phyloP scores from a whole-genome alignment of 2,329 filamentous ascomycete genomes.

The Whalleya microplaca region DNA sequence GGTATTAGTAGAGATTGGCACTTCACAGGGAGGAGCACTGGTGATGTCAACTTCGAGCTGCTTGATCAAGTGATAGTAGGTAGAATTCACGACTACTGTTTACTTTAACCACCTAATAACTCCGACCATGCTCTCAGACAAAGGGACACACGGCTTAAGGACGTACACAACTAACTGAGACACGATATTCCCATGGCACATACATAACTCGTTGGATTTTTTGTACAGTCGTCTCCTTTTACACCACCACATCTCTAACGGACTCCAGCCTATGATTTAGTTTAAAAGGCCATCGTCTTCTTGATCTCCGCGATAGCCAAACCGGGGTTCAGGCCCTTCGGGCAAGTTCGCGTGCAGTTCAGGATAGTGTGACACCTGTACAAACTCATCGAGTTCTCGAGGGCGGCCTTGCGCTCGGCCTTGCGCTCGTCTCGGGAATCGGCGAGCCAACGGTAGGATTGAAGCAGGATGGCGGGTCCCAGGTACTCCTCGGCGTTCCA shows the following conservation, averaged over 20 bases:
- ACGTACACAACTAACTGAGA: constrained; percentile 24
- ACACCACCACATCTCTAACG: not conserved
- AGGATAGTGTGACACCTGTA: constrained; percentile 99
- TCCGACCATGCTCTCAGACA: constrained; percentile 29
- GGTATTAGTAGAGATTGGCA: not conserved
- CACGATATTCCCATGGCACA: constrained; percentile 19
- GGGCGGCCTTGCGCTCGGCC: constrained; percentile 81
- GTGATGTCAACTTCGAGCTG: not conserved
- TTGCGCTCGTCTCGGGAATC: constrained; percentile 93
- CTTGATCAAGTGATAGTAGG: not conserved
- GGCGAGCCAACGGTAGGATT: constrained; percentile 96
- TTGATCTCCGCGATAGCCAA: constrained; percentile 97
- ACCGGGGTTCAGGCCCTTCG: constrained; percentile 97
- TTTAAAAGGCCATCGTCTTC: constrained; percentile 85
- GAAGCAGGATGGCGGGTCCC: constrained; percentile 91
- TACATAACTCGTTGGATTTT: constrained; percentile 28
- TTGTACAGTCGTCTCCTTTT: constrained; percentile 26
- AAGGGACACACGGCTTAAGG: constrained; percentile 27
- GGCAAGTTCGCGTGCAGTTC: constrained; percentile 97
- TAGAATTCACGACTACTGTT: not conserved
- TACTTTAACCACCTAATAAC: constrained; percentile 17
- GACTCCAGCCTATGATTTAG: constrained; percentile 5
- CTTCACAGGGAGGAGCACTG: not conserved
- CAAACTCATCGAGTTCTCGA: constrained; percentile 98
- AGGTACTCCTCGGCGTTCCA: constrained; percentile 99